Evolutionary conservation across 352 stramenopile genomes (phyloP).

Genomic region (Phytophthora pini): DNA sequence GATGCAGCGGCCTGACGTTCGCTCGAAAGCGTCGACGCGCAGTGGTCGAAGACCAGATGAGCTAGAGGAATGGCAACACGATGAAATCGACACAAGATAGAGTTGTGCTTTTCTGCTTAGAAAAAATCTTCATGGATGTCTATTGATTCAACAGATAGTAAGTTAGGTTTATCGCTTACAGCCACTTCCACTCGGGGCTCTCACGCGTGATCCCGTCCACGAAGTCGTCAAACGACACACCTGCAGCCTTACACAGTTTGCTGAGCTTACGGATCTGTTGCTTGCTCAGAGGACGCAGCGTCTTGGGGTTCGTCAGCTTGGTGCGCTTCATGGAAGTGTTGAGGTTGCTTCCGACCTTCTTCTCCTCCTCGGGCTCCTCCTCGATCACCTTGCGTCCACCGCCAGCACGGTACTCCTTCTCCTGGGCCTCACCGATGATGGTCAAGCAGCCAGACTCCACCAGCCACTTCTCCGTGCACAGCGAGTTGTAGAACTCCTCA

Average conservation of each 20-base stretch:
- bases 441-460: conserved; percentile 69
- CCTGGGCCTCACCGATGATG: conserved; percentile 75
- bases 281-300: conserved; percentile 69
- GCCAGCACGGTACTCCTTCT: conserved; percentile 74
- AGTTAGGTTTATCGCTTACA: conserved; percentile 54
- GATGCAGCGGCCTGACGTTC: neutral
- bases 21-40: neutral
- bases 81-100: conserved; percentile 2
- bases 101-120: too few relatives aligned
- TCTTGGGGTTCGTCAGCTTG: conserved; percentile 78
- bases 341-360: conserved; percentile 48
- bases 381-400: conserved; percentile 71
- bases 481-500: conserved; percentile 85
- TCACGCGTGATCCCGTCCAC: conserved; percentile 62
- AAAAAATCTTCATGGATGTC: conserved; percentile 9
- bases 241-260: conserved; percentile 65
- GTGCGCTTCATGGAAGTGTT: conserved; percentile 70
- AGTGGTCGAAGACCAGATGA: conserved; percentile 10
- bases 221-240: conserved; percentile 70
- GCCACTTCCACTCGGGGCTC: conserved; percentile 79
- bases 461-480: conserved; percentile 81
- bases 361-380: conserved; percentile 59
- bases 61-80: conserved; percentile 9
- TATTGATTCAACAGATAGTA: conserved; percentile 41
- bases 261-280: conserved; percentile 74